These are phyloP conservation scores for Claviceps sp. DNA, from an alignment of 2,329 filamentous ascomycete genomes.

Conservation along the genomic window DNA sequence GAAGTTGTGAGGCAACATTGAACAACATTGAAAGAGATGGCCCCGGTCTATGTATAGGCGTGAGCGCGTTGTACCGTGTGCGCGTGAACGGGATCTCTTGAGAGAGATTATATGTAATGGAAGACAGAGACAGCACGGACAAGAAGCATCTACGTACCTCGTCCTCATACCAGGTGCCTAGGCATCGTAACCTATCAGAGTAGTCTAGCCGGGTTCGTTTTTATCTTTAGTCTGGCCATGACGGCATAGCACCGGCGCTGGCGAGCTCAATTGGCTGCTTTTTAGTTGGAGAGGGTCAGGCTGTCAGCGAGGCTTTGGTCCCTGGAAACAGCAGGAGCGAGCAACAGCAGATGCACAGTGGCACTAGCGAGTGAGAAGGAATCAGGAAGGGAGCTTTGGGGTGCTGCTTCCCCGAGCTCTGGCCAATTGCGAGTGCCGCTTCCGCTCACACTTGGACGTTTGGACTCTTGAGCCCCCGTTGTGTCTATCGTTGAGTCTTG, in stretches of 20 bases:
- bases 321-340: not conserved
- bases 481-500: not conserved
- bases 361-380: not conserved
- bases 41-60: too few species aligned
- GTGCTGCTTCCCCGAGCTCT: not conserved
- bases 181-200: too few species aligned
- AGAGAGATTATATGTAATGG: not conserved
- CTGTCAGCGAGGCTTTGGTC: not conserved
- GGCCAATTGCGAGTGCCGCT: not conserved
- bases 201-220: not conserved
- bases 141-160: not conserved
- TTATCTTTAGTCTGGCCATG: not conserved
- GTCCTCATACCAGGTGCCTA: too few species aligned
- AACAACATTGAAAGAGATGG: too few species aligned
- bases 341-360: not conserved
- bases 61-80: not conserved
- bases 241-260: not conserved
- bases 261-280: not conserved
- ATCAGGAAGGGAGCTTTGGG: not conserved
- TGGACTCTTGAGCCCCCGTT: not conserved
- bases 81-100: not conserved
- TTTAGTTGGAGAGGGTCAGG: not conserved
- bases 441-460: not conserved
- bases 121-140: not conserved
- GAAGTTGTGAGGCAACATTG: not conserved